Evolutionary conservation across 345 rosid species (phyloP).

Genomic region (Atalantia buxifolia): DNA sequence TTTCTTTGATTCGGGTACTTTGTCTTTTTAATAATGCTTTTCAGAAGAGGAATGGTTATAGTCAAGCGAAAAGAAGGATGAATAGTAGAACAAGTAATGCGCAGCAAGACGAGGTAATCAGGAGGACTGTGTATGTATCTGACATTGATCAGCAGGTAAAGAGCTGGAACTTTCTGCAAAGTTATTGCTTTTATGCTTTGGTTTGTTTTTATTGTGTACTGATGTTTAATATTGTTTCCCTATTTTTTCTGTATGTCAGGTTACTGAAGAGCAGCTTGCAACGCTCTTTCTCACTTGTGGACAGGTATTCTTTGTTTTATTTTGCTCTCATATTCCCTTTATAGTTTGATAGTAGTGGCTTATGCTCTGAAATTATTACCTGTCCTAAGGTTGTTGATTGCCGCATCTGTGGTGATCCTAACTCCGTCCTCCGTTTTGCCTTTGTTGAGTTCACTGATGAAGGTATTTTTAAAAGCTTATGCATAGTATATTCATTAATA

Average conservation of each 20-base stretch:
- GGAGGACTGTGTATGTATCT: slow-evolving; percentile 81
- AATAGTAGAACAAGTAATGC: slow-evolving; percentile 83
- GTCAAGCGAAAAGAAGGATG: slow-evolving; percentile 74
- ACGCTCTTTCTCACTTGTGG: slow-evolving; percentile 79
- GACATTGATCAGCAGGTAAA: slow-evolving; percentile 77
- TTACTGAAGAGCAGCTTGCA: slow-evolving; percentile 94
- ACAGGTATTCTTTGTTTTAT: slow-evolving; percentile 42
- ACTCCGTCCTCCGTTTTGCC: slow-evolving; percentile 91
- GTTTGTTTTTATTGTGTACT: slow-evolving; percentile 11
- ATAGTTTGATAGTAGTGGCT: background rate
- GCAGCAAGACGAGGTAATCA: slow-evolving; percentile 85
- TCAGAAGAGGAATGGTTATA: slow-evolving; percentile 68
- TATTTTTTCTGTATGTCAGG: slow-evolving; percentile 34
- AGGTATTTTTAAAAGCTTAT: slow-evolving; percentile 48
- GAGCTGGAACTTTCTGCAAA: background rate
- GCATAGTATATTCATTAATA: slow-evolving; percentile 10
- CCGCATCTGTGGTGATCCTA: slow-evolving; percentile 94
- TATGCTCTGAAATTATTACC: background rate
- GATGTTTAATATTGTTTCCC: slow-evolving; percentile 5
- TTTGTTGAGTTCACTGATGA: slow-evolving; percentile 90
- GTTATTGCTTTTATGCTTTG: background rate
- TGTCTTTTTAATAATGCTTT: slow-evolving; percentile 9
- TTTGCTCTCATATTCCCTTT: background rate
- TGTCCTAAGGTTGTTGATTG: slow-evolving; percentile 70
- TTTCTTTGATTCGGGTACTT: background rate